Conservation (phyloP, 805 yeast species). For the Sporopachydermia lactativora region DNA sequence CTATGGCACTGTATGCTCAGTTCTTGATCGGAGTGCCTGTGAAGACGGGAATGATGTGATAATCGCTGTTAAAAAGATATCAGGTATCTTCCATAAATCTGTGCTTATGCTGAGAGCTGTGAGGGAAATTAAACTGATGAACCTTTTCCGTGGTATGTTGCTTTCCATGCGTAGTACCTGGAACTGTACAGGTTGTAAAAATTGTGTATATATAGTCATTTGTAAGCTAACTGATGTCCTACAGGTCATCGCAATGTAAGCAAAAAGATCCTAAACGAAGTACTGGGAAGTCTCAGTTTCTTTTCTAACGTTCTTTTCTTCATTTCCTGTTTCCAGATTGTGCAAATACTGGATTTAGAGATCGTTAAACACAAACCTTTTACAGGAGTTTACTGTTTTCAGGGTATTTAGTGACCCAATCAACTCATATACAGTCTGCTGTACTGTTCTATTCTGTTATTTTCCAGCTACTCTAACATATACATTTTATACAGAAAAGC, state of each 20-base stretch:
- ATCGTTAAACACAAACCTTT: conserved; percentile 49
- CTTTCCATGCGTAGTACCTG: too few species aligned
- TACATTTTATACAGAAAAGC: conserved; percentile 43
- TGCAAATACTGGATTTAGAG: conserved; percentile 62
- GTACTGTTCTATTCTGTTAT: too few species aligned
- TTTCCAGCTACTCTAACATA: too few species aligned
- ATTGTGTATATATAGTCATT: too few species aligned
- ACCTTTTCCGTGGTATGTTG: conserved; percentile 51
- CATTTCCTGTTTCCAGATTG: conserved; percentile 30
- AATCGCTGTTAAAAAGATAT: conserved; percentile 73
- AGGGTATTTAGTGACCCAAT: too few species aligned
- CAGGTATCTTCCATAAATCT: conserved; percentile 51
- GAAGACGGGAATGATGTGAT: conserved; percentile 12
- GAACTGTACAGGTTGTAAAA: too few species aligned
- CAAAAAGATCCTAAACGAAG: too few species aligned
- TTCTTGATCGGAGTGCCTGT: conserved; percentile 33
- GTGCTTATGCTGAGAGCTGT: conserved; percentile 66
- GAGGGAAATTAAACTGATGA: conserved; percentile 71
- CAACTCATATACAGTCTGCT: too few species aligned
- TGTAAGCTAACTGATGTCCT: too few species aligned
- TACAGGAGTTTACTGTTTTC: conserved; percentile 82
- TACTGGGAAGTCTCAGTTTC: too few species aligned
- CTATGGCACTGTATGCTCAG: conserved; percentile 76
- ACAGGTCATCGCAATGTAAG: too few species aligned
- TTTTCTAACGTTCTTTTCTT: too few species aligned